A percentile compares a stretch with the other conserved stretches of the same genome.
phyloP scores from a whole-genome alignment of 306 rosid species.

The Geum urbanum region DNA sequence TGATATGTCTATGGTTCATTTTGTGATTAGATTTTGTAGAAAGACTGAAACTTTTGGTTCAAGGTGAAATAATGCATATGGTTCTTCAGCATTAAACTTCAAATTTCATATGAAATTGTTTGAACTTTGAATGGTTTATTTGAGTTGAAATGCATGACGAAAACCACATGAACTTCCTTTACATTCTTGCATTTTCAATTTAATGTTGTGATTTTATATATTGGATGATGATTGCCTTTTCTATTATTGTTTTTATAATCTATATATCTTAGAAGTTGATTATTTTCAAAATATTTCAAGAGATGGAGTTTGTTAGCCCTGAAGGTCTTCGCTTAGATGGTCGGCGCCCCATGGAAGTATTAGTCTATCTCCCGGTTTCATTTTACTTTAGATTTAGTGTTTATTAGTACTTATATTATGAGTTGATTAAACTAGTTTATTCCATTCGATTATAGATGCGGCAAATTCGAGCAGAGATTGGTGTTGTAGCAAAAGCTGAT shows the following conservation, averaged over 20 bases:
- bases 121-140: not conserved
- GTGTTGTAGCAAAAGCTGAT: slow-evolving; percentile 79
- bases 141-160: not conserved
- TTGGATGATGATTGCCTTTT: not conserved
- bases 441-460: slow-evolving; percentile 53
- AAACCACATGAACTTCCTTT: not conserved
- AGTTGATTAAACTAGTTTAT: not conserved
- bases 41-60: not conserved
- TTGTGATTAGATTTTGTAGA: not conserved
- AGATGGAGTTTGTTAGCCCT: slow-evolving; percentile 84
- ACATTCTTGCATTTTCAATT: not conserved
- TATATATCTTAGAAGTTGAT: not conserved
- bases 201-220: not conserved
- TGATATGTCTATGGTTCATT: no score
- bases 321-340: slow-evolving; percentile 95
- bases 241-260: not conserved
- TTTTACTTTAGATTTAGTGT: not conserved
- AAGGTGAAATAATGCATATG: not conserved
- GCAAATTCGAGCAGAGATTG: slow-evolving; percentile 84
- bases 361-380: slow-evolving; percentile 11
- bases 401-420: not conserved
- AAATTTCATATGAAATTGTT: not conserved
- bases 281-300: not conserved
- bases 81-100: not conserved
- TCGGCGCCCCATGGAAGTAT: slow-evolving; percentile 58